Percentiles rank a stretch among this genome's conserved stretches.
Evolutionary conservation across 371 early-diverging fungal species (phyloP).

Genomic region (Mucor velutinosus): DNA sequence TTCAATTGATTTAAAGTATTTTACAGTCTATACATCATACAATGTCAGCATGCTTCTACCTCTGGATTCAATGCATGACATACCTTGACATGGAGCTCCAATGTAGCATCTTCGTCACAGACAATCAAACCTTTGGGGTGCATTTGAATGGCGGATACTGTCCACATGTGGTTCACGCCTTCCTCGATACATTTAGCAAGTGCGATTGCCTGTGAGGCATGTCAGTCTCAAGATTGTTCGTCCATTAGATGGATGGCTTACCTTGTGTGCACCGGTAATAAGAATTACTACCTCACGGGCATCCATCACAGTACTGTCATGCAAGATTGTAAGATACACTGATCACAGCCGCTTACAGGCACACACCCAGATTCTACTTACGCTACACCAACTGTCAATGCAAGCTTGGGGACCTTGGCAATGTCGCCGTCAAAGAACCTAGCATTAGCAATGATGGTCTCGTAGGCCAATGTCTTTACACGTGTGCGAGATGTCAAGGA

Average conservation of each 20-base stretch:
- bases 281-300: slow-evolving; percentile 83
- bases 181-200: slow-evolving; percentile 86
- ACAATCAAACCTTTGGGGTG: slow-evolving; percentile 84
- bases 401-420: slow-evolving; percentile 84
- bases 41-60: not conserved
- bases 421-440: slow-evolving; percentile 87
- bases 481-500: slow-evolving; percentile 80
- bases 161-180: slow-evolving; percentile 89
- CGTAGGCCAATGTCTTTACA: slow-evolving; percentile 87
- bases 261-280: slow-evolving; percentile 86
- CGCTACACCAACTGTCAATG: slow-evolving; percentile 86
- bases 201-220: slow-evolving; percentile 59
- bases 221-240: not conserved
- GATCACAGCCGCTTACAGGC: not conserved
- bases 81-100: slow-evolving; percentile 82
- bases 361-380: slow-evolving; percentile 31
- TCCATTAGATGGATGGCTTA: not conserved
- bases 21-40: slow-evolving; percentile 62
- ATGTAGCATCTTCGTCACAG: slow-evolving; percentile 87
- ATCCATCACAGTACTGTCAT: slow-evolving; percentile 78
- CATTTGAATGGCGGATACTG: slow-evolving; percentile 83
- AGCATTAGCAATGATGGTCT: slow-evolving; percentile 86
- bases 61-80: not conserved
- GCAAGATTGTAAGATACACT: not conserved
- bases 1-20: slow-evolving; percentile 90